phyloP scores from a whole-genome alignment of 306 rosid genomes.

The Aeschynomene evenia region DNA sequence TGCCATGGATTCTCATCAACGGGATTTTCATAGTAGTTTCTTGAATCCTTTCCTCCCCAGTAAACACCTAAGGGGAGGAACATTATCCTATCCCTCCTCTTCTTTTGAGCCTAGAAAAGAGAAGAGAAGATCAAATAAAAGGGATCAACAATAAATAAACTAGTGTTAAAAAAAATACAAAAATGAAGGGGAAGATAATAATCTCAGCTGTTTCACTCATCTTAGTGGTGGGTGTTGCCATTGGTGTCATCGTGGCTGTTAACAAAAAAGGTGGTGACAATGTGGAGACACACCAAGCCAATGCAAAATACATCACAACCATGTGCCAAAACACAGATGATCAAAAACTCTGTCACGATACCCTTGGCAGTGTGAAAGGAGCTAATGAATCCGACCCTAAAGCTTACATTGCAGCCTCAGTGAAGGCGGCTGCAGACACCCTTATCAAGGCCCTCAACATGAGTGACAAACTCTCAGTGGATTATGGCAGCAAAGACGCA shows the following conservation, averaged over 20 bases:
- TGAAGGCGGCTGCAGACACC: slow-evolving; percentile 39
- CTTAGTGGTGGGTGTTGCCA: slow-evolving; percentile 61
- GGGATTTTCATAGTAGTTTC: slow-evolving; percentile 2
- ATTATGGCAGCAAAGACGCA: slow-evolving; percentile 12
- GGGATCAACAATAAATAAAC: background rate
- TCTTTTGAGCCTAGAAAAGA: background rate
- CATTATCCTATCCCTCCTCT: background rate
- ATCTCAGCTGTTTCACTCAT: slow-evolving; percentile 53
- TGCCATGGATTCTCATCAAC: background rate
- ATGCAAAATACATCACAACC: slow-evolving; percentile 23
- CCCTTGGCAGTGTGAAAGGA: slow-evolving; percentile 29
- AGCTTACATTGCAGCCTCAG: slow-evolving; percentile 37
- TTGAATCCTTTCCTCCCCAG: background rate
- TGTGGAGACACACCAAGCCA: background rate
- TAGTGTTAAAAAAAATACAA: no score
- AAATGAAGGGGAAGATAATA: slow-evolving; percentile 48
- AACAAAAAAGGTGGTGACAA: background rate
- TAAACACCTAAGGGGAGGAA: slow-evolving; percentile 5
- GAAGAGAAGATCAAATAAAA: background rate
- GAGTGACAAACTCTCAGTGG: slow-evolving; percentile 36
- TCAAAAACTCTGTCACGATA: slow-evolving; percentile 43
- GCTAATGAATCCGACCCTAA: slow-evolving; percentile 24
- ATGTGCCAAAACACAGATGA: slow-evolving; percentile 50
- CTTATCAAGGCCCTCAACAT: slow-evolving; percentile 52
- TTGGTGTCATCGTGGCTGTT: slow-evolving; percentile 46